Evolutionary conservation across 2,329 filamentous ascomycete genomes (phyloP).

Genomic region (Cladosporium sp.): DNA sequence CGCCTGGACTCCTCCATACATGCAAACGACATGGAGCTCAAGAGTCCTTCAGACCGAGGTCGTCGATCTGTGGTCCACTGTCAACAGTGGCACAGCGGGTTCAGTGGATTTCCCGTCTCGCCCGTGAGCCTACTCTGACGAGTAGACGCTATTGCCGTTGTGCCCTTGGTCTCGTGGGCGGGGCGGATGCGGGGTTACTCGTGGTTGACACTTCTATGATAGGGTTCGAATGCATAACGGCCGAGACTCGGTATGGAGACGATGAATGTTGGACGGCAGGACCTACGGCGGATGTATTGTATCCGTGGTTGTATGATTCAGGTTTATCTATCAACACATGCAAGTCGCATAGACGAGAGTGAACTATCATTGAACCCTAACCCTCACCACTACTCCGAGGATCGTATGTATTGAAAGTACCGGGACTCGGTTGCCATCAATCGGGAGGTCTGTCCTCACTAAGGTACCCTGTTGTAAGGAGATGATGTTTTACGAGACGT

Average conservation of each 20-base stretch:
- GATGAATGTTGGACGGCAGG: not conserved
- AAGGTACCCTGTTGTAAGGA: too few relatives aligned
- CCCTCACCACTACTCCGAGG: not conserved
- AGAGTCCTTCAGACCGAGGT: slow-evolving; percentile 1
- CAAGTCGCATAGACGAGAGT: not conserved
- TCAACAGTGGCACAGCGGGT: slow-evolving; percentile 1
- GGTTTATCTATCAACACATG: not conserved
- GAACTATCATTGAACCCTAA: not conserved
- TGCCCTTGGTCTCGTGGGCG: not conserved
- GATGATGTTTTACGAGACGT: too few relatives aligned
- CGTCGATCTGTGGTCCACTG: slow-evolving; percentile 1
- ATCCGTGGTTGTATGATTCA: not conserved
- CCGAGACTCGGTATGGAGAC: not conserved
- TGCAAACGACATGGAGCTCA: not conserved
- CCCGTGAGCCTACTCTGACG: not conserved
- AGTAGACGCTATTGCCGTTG: not conserved
- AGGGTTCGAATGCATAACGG: not conserved
- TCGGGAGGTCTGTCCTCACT: not conserved
- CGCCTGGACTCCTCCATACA: not conserved
- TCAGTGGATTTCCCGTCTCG: not conserved
- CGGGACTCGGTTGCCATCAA: not conserved
- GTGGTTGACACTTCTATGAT: not conserved
- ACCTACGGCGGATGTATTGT: not conserved
- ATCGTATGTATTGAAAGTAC: too few relatives aligned
- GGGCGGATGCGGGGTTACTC: not conserved